These are phyloP conservation scores for Aspergillaceae sp. DNA, from an alignment of 2,329 filamentous ascomycete genomes.

Conservation along the genomic window DNA sequence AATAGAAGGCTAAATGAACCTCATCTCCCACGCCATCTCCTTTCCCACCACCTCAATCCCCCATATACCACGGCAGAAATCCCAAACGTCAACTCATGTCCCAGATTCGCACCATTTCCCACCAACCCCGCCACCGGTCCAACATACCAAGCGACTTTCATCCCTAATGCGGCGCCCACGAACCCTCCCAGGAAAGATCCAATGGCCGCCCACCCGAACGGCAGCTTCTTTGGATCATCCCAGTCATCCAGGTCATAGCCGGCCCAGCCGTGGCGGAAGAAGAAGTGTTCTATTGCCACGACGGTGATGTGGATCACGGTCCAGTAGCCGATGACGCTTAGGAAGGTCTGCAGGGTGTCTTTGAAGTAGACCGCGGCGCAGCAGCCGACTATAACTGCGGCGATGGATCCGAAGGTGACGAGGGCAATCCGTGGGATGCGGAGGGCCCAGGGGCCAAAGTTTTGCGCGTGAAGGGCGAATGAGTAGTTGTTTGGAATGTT, in stretches of 20 bases:
- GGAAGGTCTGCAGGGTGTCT: slow-evolving; percentile 37
- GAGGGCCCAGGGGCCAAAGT: slow-evolving; percentile 26
- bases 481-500: slow-evolving; percentile 33
- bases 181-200: slow-evolving; percentile 25
- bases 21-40: slow-evolving; percentile 16
- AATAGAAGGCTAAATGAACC: not conserved
- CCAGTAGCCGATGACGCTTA: slow-evolving; percentile 44
- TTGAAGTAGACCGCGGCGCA: slow-evolving; percentile 24
- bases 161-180: slow-evolving; percentile 25
- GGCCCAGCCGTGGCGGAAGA: slow-evolving; percentile 26
- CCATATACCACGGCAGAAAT: slow-evolving; percentile 24
- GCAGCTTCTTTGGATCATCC: slow-evolving; percentile 19
- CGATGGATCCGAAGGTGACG: slow-evolving; percentile 27
- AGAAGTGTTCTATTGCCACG: slow-evolving; percentile 26
- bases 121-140: slow-evolving; percentile 24
- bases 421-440: slow-evolving; percentile 24
- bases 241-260: slow-evolving; percentile 28
- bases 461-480: slow-evolving; percentile 28
- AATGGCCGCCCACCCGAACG: slow-evolving; percentile 28
- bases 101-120: slow-evolving; percentile 27
- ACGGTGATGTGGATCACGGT: slow-evolving; percentile 33
- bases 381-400: slow-evolving; percentile 25
- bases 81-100: slow-evolving; percentile 26
- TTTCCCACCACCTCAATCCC: slow-evolving; percentile 23
- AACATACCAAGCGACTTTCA: slow-evolving; percentile 29